Base-by-base conservation (phyloP, 257 asterid genomes). In the Solanum raphanifolium region DNA sequence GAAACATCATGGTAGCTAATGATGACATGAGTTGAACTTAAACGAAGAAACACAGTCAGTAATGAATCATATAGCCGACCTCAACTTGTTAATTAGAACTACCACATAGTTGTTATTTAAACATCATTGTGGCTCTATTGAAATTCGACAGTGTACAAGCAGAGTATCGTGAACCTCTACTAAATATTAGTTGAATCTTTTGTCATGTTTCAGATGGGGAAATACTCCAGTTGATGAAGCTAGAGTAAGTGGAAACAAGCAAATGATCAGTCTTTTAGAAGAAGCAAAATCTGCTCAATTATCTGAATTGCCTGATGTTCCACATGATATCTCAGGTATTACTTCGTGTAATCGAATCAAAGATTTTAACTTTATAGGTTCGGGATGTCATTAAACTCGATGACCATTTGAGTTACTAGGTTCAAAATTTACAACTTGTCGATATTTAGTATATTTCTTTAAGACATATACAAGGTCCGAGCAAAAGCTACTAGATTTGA, bases 161-260 rank as follows among this genome's bases (percentile, higher is more conserved):
- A 25, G 52, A 23, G 1, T 46, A 81, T 18, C 9, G 85, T 16
- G 66, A 1, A 27, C 2, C 9, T 78, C 9, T 7, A 25, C 5
- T 41, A 34, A 73, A 74, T 20, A 5, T 10, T 35, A 0, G 48
- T 31, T 81, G 9, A 81, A 82, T 82, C 69, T 83, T 34, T 34
- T 43, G 6, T 86, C 25, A 39, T 85, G 88, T 86, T 87, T 87
- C 92, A 97, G 99, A 90, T 93, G 95, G 95, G 99, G 98, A 87
- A 93, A 95, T 86, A 95, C 96, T 69, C 94, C 99, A 84, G 71
- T 95, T 83, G 98, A 95, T 68, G 99, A 95, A 90, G 99, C 93
- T 69, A 90, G 91, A 88, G 89, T 88, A 73, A 92, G 94, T 18
- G 98, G 98, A 88, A 97, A 95, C 92, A 92, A 93, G 87, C 95